Percentiles rank a stretch among this genome's conserved stretches.
phyloP scores from a whole-genome alignment of 192 early-diverging fungal species.

The Backusella australiensis region DNA sequence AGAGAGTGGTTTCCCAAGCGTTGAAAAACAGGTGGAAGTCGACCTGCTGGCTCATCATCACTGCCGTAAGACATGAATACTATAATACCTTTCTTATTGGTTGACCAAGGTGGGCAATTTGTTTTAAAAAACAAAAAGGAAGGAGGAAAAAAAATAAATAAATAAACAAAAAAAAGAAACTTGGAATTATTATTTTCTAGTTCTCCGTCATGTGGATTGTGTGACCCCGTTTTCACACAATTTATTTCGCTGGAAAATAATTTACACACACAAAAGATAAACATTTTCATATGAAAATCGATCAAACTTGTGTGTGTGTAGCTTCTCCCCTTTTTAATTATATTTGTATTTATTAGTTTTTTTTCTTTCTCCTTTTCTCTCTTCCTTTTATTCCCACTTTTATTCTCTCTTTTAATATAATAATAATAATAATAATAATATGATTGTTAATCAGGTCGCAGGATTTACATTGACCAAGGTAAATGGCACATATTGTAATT shows the following conservation, averaged over 20 bases:
- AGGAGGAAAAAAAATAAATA: neutral
- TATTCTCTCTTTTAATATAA: neutral
- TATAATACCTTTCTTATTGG: neutral
- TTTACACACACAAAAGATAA: neutral
- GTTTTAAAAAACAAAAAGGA: too few species aligned
- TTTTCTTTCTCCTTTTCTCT: neutral
- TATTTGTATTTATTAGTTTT: neutral
- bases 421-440: neutral
- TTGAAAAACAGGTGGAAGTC: conserved; percentile 7
- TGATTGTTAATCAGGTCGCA: conserved; percentile 2
- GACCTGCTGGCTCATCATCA: neutral
- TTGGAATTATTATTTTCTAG: neutral
- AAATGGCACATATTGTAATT: neutral
- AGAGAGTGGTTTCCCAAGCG: neutral
- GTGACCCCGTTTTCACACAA: neutral
- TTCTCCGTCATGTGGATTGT: neutral
- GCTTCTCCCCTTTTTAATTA: neutral
- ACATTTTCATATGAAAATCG: neutral
- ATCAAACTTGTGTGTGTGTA: neutral
- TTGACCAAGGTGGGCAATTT: neutral
- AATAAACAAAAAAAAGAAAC: neutral
- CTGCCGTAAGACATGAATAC: neutral
- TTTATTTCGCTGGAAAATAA: neutral
- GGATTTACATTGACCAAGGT: conserved; percentile 8
- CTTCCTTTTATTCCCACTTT: neutral